These are phyloP conservation scores for Voacanga thouarsii DNA, from an alignment of 257 asterid genomes.

Conservation along the genomic window DNA sequence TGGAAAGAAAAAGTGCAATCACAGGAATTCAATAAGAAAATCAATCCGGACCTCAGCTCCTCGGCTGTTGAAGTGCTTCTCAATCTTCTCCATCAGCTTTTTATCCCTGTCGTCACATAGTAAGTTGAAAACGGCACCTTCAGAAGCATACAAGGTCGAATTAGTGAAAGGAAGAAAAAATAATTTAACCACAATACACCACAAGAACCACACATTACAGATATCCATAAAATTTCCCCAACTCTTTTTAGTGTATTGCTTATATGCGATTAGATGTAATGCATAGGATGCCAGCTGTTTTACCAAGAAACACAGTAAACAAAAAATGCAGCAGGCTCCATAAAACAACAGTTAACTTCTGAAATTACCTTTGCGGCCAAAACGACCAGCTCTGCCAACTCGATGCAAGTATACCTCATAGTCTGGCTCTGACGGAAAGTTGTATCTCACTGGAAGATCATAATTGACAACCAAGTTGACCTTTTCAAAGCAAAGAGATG, in stretches of 20 bases:
- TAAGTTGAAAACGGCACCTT: conserved; percentile 61
- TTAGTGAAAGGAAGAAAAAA: background rate
- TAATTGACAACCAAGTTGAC: conserved; percentile 90
- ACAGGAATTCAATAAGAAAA: background rate
- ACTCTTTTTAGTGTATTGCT: background rate
- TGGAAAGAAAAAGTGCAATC: background rate
- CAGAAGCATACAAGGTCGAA: conserved; percentile 11
- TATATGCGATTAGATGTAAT: background rate
- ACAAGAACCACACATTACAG: background rate
- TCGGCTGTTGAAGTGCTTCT: conserved; percentile 45
- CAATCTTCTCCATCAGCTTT: conserved; percentile 49
- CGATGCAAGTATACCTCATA: conserved; percentile 90
- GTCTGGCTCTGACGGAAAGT: conserved; percentile 60
- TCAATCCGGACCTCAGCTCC: conserved; percentile 41
- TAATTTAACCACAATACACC: background rate
- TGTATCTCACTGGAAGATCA: conserved; percentile 64
- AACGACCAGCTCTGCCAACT: conserved; percentile 98
- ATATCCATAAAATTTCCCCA: background rate
- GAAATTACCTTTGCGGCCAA: conserved; percentile 87
- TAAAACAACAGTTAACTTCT: background rate
- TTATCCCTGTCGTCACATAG: conserved; percentile 33
- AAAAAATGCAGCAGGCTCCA: background rate
- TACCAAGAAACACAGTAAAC: background rate
- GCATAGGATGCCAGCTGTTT: background rate
- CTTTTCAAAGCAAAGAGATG: conserved; percentile 31